These are phyloP conservation scores for Daldinia childiae DNA, from an alignment of 495 filamentous ascomycete species.

Conservation along the genomic window DNA sequence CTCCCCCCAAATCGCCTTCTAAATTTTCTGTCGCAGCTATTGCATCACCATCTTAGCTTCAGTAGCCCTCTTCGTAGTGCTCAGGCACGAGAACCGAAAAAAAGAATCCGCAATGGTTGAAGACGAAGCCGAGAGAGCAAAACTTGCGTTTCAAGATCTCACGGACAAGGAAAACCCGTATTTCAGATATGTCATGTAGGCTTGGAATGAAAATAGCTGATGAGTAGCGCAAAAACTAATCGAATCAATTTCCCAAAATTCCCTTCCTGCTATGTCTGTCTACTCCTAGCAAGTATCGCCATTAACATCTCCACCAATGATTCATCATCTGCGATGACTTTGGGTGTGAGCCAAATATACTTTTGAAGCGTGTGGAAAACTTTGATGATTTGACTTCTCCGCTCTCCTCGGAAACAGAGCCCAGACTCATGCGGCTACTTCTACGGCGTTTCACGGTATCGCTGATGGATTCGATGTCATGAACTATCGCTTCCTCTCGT, in stretches of 20 bases:
- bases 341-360: conserved; percentile 14
- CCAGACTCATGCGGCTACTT: conserved; percentile 24
- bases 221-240: neutral
- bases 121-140: conserved; percentile 69
- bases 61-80: conserved; percentile 63
- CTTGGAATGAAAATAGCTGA: neutral
- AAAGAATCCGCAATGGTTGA: conserved; percentile 56
- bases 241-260: neutral
- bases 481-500: conserved; percentile 28
- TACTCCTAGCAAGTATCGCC: neutral
- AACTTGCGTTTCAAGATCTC: conserved; percentile 74
- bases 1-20: neutral
- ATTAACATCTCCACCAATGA: neutral
- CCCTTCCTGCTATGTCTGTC: neutral
- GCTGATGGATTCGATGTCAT: conserved; percentile 9
- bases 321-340: conserved; percentile 21
- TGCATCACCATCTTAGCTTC: conserved; percentile 71
- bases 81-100: conserved; percentile 65
- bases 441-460: conserved; percentile 29
- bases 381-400: conserved; percentile 26
- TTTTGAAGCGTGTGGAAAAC: conserved; percentile 26
- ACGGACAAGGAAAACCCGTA: conserved; percentile 81
- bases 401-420: conserved; percentile 20
- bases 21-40: conserved; percentile 58
- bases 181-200: conserved; percentile 69